phyloP scores from a whole-genome alignment of 2,329 filamentous ascomycete species.

The Bipolaris oryzae region DNA sequence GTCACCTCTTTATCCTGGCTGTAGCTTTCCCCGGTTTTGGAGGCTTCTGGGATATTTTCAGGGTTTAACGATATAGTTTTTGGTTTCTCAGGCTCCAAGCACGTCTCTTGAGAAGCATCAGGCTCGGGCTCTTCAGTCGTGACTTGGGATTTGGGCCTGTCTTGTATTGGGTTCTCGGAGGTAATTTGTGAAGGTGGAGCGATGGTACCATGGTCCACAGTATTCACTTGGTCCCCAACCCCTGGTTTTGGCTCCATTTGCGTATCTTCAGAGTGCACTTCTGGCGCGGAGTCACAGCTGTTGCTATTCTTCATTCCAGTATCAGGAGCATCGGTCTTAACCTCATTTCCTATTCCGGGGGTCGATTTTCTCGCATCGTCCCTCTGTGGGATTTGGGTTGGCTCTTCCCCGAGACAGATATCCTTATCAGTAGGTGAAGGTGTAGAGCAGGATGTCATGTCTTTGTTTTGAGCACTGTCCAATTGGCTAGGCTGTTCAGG shows the following conservation, averaged over 20 bases:
- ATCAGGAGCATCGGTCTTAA: conserved; percentile 21
- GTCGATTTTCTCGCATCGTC: not conserved
- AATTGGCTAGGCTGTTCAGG: not conserved
- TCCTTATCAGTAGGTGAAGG: not conserved
- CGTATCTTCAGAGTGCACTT: conserved; percentile 22
- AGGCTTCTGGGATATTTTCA: not conserved
- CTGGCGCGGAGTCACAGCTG: conserved; percentile 32
- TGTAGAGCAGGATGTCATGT: not conserved
- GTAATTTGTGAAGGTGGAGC: not conserved
- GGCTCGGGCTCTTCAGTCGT: not conserved
- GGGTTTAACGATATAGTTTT: not conserved
- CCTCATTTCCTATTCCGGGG: not conserved
- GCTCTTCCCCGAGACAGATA: not conserved
- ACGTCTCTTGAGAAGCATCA: not conserved
- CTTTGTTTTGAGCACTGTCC: not conserved
- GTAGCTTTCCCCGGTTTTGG: not conserved
- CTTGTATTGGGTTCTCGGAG: not conserved
- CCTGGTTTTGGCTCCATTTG: conserved; percentile 7
- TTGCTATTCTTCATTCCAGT: conserved; percentile 33
- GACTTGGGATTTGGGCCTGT: not conserved
- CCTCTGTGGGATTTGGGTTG: not conserved
- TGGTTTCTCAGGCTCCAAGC: not conserved
- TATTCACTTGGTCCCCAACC: not conserved
- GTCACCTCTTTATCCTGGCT: not conserved
- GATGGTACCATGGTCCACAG: conserved; percentile 10